phyloP scores from a whole-genome alignment of 1,284 basidiomycete genomes.

The Cutaneotrichosporon dermatis region DNA sequence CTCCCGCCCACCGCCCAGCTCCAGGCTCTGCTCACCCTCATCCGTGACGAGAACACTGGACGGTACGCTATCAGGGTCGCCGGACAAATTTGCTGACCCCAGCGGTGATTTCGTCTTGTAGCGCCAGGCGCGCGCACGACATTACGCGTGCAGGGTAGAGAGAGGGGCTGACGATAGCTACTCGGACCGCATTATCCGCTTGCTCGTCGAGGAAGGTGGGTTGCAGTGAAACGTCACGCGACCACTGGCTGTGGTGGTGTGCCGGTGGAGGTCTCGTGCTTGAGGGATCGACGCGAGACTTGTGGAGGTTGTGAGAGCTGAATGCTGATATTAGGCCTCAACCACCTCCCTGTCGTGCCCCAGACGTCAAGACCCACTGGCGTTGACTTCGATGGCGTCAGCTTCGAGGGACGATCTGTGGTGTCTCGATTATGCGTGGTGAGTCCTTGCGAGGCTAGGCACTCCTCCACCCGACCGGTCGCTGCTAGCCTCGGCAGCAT shows the following conservation, averaged over 20 bases:
- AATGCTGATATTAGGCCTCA: constrained; percentile 62
- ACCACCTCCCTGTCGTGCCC: constrained; percentile 86
- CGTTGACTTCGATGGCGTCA: constrained; percentile 75
- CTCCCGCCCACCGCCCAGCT: constrained; percentile 69
- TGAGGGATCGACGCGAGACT: no score
- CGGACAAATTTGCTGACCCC: constrained; percentile 13
- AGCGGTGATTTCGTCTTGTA: constrained; percentile 95
- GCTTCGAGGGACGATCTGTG: constrained; percentile 93
- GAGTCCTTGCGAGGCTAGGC: constrained; percentile 9
- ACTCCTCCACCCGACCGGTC: background rate
- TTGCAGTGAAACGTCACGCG: constrained; percentile 11
- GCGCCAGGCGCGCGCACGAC: constrained; percentile 1
- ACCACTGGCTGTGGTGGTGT: no score
- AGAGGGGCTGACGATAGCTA: constrained; percentile 15
- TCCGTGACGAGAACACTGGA: constrained; percentile 75
- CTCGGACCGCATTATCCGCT: constrained; percentile 61
- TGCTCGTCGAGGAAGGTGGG: constrained; percentile 58
- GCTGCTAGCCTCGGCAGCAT: no score
- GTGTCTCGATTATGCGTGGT: constrained; percentile 79
- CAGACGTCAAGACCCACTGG: constrained; percentile 68
- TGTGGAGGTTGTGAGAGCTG: background rate
- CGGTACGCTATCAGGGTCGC: constrained; percentile 30
- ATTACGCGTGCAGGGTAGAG: no score
- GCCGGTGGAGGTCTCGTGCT: no score
- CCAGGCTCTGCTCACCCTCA: constrained; percentile 93